Evolutionary conservation across 2,329 filamentous ascomycete species (phyloP).

Genomic region (Ascochyta clinopodiicola): DNA sequence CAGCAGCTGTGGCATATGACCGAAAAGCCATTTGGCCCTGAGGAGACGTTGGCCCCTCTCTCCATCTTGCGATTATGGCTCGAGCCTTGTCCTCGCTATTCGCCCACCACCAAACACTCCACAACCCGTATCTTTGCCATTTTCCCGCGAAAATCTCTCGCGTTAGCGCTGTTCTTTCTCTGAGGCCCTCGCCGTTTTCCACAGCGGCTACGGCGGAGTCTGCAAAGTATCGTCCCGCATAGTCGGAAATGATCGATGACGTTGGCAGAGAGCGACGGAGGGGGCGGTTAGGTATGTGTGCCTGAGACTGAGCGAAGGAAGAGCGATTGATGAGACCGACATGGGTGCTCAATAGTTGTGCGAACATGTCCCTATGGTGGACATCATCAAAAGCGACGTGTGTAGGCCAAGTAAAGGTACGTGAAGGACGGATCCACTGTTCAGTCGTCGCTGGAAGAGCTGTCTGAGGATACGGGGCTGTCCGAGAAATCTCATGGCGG

Average conservation of each 20-base stretch:
- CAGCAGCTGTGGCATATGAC: no score
- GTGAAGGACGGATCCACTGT: not conserved
- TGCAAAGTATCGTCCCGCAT: not conserved
- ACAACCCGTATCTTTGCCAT: conserved; percentile 21
- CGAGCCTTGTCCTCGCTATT: conserved; percentile 32
- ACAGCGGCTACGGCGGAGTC: not conserved
- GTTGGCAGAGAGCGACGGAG: not conserved
- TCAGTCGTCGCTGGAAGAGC: conserved; percentile 19
- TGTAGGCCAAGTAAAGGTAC: not conserved
- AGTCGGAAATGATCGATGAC: not conserved
- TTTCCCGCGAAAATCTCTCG: conserved; percentile 11
- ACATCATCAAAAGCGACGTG: no score
- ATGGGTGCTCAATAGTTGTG: no score
- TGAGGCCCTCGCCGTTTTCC: not conserved
- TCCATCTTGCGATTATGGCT: conserved; percentile 32
- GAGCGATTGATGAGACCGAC: no score
- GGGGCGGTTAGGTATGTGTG: no score
- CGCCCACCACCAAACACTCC: conserved; percentile 39
- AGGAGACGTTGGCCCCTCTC: not conserved
- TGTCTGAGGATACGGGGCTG: conserved; percentile 20
- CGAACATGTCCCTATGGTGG: no score
- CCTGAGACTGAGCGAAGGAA: no score
- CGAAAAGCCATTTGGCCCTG: not conserved
- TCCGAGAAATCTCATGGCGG: conserved; percentile 17
- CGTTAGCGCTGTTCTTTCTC: not conserved